phyloP scores from a whole-genome alignment of 345 rosid genomes.

The Cardiospermum halicacabum region DNA sequence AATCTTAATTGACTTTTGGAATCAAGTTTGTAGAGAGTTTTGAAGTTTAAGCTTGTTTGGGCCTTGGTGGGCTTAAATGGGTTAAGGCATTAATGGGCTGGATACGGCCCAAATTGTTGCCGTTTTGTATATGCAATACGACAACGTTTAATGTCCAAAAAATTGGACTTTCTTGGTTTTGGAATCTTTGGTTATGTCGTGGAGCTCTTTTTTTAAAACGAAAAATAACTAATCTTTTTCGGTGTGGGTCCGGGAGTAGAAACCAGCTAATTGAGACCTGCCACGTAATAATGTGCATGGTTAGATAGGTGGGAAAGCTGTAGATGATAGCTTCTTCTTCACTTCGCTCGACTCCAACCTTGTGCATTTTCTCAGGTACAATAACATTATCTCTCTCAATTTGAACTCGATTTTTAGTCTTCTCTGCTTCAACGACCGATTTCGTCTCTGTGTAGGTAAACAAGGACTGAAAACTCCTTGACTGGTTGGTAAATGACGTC shows the following conservation, averaged over 20 bases:
- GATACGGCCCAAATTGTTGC: background rate
- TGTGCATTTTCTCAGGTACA: background rate
- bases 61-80: background rate
- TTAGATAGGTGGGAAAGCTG: background rate
- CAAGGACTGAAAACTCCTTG: background rate
- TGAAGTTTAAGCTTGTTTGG: background rate
- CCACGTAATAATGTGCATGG: background rate
- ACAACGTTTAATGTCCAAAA: background rate
- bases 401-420: background rate
- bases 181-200: background rate
- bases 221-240: background rate
- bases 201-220: background rate
- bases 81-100: background rate
- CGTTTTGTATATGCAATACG: background rate
- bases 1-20: too few relatives aligned
- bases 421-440: background rate
- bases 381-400: background rate
- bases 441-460: background rate
- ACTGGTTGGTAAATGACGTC: slow-evolving; percentile 40
- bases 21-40: too few relatives aligned
- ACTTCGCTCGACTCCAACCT: background rate
- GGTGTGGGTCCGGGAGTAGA: background rate
- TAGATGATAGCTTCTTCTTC: background rate
- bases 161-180: background rate
- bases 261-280: background rate